These are phyloP conservation scores for Cladosporium austrohemisphaericum DNA, from an alignment of 2,329 filamentous ascomycete species.

Conservation along the genomic window DNA sequence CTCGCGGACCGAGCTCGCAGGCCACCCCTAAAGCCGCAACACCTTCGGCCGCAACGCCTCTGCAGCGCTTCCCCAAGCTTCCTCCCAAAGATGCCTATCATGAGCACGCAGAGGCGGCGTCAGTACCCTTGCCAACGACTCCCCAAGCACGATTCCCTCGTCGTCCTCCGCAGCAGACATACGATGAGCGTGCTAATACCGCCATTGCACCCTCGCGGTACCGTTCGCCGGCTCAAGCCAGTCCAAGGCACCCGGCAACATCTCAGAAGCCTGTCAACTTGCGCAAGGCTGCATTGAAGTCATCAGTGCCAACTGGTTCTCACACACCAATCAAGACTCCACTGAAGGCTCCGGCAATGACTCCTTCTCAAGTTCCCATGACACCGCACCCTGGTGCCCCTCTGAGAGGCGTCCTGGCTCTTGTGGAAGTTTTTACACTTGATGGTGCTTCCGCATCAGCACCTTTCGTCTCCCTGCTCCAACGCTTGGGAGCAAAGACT, in stretches of 20 bases:
- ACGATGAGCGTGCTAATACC: conserved; percentile 11
- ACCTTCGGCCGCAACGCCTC: background rate
- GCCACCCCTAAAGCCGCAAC: background rate
- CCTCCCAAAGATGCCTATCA: conserved; percentile 7
- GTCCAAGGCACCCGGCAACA: conserved; percentile 11
- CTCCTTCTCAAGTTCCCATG: conserved; percentile 29
- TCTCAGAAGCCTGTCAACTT: conserved; percentile 18
- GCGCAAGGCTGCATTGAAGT: conserved; percentile 29
- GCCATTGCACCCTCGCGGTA: conserved; percentile 12
- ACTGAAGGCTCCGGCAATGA: conserved; percentile 24
- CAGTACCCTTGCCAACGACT: background rate
- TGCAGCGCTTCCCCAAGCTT: conserved; percentile 4
- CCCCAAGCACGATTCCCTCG: conserved; percentile 12
- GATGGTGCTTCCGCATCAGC: conserved; percentile 35
- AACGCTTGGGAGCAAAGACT: conserved; percentile 34
- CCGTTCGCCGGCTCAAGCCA: conserved; percentile 12
- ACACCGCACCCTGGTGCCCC: conserved; percentile 36
- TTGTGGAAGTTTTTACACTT: conserved; percentile 36
- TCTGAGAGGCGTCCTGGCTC: conserved; percentile 30
- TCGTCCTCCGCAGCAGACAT: conserved; percentile 9
- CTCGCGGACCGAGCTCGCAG: background rate
- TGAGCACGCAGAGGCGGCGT: background rate
- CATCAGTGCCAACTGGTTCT: conserved; percentile 18
- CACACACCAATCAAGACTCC: conserved; percentile 32
- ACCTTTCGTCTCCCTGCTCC: conserved; percentile 33